These are phyloP conservation scores for Candida incommunis DNA, from an alignment of 805 yeast genomes.

Conservation along the genomic window DNA sequence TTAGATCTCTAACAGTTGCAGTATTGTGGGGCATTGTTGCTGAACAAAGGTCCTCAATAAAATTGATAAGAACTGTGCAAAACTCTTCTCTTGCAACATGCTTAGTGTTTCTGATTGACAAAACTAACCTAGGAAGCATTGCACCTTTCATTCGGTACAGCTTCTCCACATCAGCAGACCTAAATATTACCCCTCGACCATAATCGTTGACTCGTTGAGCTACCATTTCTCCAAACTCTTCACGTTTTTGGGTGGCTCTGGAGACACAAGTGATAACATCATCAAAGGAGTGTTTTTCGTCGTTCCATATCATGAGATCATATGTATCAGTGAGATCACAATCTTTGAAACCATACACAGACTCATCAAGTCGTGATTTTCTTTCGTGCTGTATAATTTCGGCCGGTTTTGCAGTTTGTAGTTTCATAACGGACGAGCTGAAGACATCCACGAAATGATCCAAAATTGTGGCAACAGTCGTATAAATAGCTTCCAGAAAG, in stretches of 20 bases:
- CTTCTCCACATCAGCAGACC: slow-evolving; percentile 36
- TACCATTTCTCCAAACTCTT: slow-evolving; percentile 59
- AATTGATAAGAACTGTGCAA: slow-evolving; percentile 55
- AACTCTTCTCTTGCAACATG: slow-evolving; percentile 70
- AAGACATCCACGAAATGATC: slow-evolving; percentile 50
- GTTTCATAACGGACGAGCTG: slow-evolving; percentile 9
- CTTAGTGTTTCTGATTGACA: slow-evolving; percentile 50
- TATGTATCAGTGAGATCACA: slow-evolving; percentile 32
- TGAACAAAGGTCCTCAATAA: slow-evolving; percentile 47
- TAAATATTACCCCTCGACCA: slow-evolving; percentile 59
- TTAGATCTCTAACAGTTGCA: slow-evolving; percentile 30
- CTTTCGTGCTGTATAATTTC: slow-evolving; percentile 17
- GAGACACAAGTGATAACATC: slow-evolving; percentile 60
- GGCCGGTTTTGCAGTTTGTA: slow-evolving; percentile 12
- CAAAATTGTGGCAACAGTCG: slow-evolving; percentile 32
- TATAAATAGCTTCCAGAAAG: slow-evolving; percentile 19
- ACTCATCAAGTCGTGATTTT: slow-evolving; percentile 26
- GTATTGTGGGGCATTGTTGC: slow-evolving; percentile 40
- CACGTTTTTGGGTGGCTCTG: slow-evolving; percentile 46
- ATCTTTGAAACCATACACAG: slow-evolving; percentile 32
- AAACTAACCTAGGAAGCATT: slow-evolving; percentile 44
- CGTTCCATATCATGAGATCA: slow-evolving; percentile 57
- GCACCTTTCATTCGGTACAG: background rate
- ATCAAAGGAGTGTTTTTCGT: slow-evolving; percentile 57
- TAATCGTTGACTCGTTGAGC: slow-evolving; percentile 43